A percentile compares a stretch with the other conserved stretches of the same genome.
These are phyloP conservation scores for Letharia columbiana DNA, from an alignment of 495 filamentous ascomycete species.

Conservation along the genomic window DNA sequence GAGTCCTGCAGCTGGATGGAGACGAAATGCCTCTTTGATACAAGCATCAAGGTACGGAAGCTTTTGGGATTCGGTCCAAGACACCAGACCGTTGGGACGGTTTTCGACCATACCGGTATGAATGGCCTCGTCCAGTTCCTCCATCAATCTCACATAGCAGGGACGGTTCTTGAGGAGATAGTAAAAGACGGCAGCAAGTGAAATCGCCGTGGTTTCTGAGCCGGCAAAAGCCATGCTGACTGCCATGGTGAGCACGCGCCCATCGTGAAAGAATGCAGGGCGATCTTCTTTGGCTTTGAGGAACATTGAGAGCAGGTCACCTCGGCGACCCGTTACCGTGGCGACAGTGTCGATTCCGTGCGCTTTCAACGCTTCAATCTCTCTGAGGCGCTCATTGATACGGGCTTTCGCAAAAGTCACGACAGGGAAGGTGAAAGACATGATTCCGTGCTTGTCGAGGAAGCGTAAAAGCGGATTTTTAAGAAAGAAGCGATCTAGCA, in stretches of 20 bases:
- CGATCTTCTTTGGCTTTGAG: slow-evolving; percentile 40
- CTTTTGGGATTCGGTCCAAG: slow-evolving; percentile 47
- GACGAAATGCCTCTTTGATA: slow-evolving; percentile 57
- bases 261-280: slow-evolving; percentile 58
- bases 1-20: slow-evolving; percentile 54
- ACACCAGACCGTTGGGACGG: slow-evolving; percentile 43
- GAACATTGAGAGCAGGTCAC: slow-evolving; percentile 43
- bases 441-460: slow-evolving; percentile 38
- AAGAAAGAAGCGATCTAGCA: slow-evolving; percentile 41
- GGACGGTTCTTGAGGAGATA: slow-evolving; percentile 48
- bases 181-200: slow-evolving; percentile 55
- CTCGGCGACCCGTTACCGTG: slow-evolving; percentile 33
- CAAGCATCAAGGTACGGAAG: slow-evolving; percentile 56
- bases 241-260: slow-evolving; percentile 56
- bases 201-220: slow-evolving; percentile 57
- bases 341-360: slow-evolving; percentile 31
- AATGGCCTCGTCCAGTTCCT: slow-evolving; percentile 44
- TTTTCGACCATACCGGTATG: slow-evolving; percentile 30
- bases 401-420: slow-evolving; percentile 45
- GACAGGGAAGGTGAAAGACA: slow-evolving; percentile 44
- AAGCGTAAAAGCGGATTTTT: slow-evolving; percentile 43
- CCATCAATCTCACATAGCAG: slow-evolving; percentile 36
- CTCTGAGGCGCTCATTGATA: slow-evolving; percentile 12
- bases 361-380: slow-evolving; percentile 38
- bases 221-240: slow-evolving; percentile 60